Evolutionary conservation across 768 basidiomycete species (phyloP).

Genomic region (Megacollybia marginata): DNA sequence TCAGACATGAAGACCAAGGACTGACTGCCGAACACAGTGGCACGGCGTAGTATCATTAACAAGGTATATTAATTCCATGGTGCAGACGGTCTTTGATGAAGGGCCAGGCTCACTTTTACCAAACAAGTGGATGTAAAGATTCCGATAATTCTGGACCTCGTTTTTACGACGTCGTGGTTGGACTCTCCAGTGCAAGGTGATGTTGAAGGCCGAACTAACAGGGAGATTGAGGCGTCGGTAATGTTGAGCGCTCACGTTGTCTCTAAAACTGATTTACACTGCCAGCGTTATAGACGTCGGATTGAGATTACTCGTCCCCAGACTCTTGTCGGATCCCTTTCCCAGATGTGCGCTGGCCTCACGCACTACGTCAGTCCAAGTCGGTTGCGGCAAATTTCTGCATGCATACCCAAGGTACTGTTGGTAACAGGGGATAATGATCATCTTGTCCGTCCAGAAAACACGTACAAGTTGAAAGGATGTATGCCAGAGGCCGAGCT

Average conservation of each 20-base stretch:
- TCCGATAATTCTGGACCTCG: slow-evolving; percentile 43
- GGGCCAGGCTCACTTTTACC: slow-evolving; percentile 29
- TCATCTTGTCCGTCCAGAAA: slow-evolving; percentile 41
- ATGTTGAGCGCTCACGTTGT: slow-evolving; percentile 2
- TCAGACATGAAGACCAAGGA: background rate
- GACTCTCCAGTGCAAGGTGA: slow-evolving; percentile 45
- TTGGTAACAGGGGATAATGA: slow-evolving; percentile 69
- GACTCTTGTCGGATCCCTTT: slow-evolving; percentile 50
- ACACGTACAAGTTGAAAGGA: slow-evolving; percentile 44
- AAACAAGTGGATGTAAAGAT: slow-evolving; percentile 40
- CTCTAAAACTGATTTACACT: background rate
- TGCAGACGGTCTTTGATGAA: background rate
- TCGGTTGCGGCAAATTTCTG: slow-evolving; percentile 41
- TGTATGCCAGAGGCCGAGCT: slow-evolving; percentile 57
- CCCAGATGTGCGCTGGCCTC: slow-evolving; percentile 64
- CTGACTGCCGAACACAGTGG: slow-evolving; percentile 22
- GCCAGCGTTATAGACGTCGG: slow-evolving; percentile 39
- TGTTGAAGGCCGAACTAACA: slow-evolving; percentile 52
- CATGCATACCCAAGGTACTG: slow-evolving; percentile 54
- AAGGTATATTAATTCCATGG: slow-evolving; percentile 15
- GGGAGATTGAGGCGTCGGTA: slow-evolving; percentile 52
- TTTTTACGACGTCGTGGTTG: slow-evolving; percentile 61
- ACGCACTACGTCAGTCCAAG: slow-evolving; percentile 52
- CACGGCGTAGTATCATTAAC: slow-evolving; percentile 28
- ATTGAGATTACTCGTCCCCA: slow-evolving; percentile 51